Percentiles rank a stretch among this genome's conserved stretches.
phyloP scores from a whole-genome alignment of 148 eudicot species.

The Tetragonia tetragonoides region DNA sequence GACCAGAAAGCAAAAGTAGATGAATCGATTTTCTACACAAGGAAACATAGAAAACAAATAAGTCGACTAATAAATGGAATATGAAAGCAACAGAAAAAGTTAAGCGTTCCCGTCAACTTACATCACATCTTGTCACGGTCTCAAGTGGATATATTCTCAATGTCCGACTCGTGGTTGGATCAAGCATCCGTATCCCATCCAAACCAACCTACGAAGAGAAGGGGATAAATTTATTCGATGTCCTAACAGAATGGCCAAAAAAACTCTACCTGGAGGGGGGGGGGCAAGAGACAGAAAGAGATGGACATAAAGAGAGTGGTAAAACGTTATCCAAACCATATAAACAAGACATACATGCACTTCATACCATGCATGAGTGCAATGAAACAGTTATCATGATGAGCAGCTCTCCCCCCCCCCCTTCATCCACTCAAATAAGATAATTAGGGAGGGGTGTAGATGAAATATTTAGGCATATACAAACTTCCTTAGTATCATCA shows the following conservation, averaged over 20 bases:
- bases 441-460: no score
- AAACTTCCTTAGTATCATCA: no score
- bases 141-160: slow-evolving; percentile 89
- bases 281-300: not conserved
- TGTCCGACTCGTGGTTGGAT: slow-evolving; percentile 68
- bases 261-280: not conserved
- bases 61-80: not conserved
- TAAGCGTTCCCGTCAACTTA: slow-evolving; percentile 27
- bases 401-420: no score
- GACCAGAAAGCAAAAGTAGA: slow-evolving; percentile 86
- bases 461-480: no score
- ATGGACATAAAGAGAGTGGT: not conserved
- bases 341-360: no score
- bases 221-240: not conserved
- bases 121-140: slow-evolving; percentile 77
- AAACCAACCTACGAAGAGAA: slow-evolving; percentile 63
- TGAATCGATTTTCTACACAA: slow-evolving; percentile 51
- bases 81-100: not conserved
- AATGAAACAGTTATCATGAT: no score
- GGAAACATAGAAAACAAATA: slow-evolving; percentile 11
- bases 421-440: no score
- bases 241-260: not conserved
- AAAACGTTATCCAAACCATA: no score
- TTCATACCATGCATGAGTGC: no score
- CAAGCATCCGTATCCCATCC: slow-evolving; percentile 98